A percentile compares a stretch with the other conserved stretches of the same genome.
These are phyloP conservation scores for Neurospora hispaniola DNA, from an alignment of 495 filamentous ascomycete species.

Conservation along the genomic window DNA sequence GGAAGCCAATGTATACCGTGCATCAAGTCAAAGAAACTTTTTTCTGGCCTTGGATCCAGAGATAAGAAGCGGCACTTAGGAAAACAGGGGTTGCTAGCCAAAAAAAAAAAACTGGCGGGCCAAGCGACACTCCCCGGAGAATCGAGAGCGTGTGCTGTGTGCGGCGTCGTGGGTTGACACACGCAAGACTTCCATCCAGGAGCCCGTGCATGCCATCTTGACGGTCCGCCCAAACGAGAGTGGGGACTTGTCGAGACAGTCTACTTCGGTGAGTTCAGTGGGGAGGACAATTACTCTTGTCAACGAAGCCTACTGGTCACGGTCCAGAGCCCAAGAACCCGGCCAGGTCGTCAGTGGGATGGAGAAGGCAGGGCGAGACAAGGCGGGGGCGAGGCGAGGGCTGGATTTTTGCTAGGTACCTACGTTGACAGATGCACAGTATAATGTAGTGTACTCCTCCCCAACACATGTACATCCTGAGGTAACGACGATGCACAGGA, in stretches of 20 bases:
- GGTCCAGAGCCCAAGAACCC: background rate
- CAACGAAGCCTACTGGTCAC: background rate
- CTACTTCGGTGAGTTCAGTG: background rate
- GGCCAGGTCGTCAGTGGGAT: background rate
- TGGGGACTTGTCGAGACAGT: background rate
- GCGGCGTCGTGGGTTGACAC: background rate
- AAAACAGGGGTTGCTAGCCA: background rate
- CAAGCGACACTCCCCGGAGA: background rate
- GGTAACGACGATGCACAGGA: background rate
- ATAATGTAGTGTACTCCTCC: background rate
- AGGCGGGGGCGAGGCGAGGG: background rate
- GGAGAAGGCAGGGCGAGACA: background rate
- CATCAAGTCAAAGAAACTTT: background rate
- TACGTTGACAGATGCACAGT: no score
- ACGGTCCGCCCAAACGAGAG: background rate
- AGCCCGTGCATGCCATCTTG: background rate
- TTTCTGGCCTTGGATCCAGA: background rate
- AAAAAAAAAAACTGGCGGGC: background rate
- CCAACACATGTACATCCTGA: background rate
- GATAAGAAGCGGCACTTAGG: background rate
- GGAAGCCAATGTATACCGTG: background rate
- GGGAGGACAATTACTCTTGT: background rate
- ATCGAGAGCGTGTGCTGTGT: background rate
- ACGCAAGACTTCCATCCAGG: background rate
- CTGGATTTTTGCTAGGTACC: background rate